Conservation (phyloP, 495 filamentous ascomycete genomes). For the Wilcoxina mikolae region DNA sequence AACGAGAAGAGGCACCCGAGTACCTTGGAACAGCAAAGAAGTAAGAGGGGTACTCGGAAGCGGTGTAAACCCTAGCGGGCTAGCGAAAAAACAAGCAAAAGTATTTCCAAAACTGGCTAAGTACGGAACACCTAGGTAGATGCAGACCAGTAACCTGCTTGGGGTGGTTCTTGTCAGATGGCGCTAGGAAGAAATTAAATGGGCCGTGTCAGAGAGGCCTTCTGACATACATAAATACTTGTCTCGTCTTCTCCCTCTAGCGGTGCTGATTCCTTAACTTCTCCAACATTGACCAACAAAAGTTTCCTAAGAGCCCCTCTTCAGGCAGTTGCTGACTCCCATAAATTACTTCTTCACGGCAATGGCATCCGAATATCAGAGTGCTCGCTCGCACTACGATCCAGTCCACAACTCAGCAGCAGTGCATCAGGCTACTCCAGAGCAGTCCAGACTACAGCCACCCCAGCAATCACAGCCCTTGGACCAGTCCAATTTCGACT, state of each 20-base stretch:
- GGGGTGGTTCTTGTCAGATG: neutral
- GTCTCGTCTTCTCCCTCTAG: neutral
- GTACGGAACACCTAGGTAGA: too few relatives aligned
- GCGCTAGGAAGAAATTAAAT: neutral
- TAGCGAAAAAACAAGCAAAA: too few relatives aligned
- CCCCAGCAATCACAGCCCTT: neutral
- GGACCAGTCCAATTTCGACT: neutral
- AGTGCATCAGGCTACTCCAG: neutral
- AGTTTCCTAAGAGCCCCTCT: neutral
- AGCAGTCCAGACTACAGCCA: too few relatives aligned
- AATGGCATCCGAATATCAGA: neutral
- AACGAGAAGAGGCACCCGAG: neutral
- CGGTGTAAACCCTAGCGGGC: too few relatives aligned
- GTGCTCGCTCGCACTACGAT: slow-evolving; percentile 5
- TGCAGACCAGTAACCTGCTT: neutral
- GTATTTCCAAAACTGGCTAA: too few relatives aligned
- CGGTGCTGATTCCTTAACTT: slow-evolving; percentile 6
- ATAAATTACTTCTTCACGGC: neutral
- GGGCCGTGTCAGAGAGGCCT: neutral
- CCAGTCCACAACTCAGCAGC: slow-evolving; percentile 4
- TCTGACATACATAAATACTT: slow-evolving; percentile 6
- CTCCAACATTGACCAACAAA: neutral
- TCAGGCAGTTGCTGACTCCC: neutral
- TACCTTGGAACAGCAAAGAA: too few relatives aligned
- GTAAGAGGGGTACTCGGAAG: too few relatives aligned